Conservation (phyloP, 2,329 filamentous ascomycete species). For the Sporothrix protearum region DNA sequence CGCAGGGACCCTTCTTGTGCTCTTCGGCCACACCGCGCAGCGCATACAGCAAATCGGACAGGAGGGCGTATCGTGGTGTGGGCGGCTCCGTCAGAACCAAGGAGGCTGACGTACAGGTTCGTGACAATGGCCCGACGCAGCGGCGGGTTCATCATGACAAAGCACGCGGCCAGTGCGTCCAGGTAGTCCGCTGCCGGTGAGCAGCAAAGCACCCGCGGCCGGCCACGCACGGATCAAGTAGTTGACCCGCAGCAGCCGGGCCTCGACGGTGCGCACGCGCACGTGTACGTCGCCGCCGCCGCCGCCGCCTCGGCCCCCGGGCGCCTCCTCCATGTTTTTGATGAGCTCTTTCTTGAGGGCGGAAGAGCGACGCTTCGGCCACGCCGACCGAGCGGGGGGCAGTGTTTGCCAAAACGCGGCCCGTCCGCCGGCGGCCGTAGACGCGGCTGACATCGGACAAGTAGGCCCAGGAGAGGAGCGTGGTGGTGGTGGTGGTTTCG, state of each 20-base stretch:
- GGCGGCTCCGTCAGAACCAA: conserved; percentile 63
- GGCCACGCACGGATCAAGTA: conserved; percentile 61
- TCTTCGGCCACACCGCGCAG: conserved; percentile 69
- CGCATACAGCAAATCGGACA: conserved; percentile 80
- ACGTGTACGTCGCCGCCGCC: no score
- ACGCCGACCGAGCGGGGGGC: conserved; percentile 50
- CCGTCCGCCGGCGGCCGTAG: conserved; percentile 61
- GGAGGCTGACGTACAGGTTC: conserved; percentile 70
- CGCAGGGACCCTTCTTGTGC: conserved; percentile 55
- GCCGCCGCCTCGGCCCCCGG: conserved; percentile 45
- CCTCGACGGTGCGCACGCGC: conserved; percentile 54
- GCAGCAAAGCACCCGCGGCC: conserved; percentile 58
- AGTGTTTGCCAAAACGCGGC: conserved; percentile 48
- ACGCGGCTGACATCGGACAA: conserved; percentile 64
- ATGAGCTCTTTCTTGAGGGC: conserved; percentile 61
- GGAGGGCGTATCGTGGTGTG: conserved; percentile 66
- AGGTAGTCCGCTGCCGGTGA: conserved; percentile 87
- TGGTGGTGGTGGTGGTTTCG: conserved; percentile 35
- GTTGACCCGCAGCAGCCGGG: conserved; percentile 56
- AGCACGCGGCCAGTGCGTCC: conserved; percentile 68
- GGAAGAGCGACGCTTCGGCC: conserved; percentile 55
- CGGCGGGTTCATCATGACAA: conserved; percentile 59
- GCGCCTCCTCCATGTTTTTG: conserved; percentile 54
- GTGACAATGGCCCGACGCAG: conserved; percentile 66
- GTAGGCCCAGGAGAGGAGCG: conserved; percentile 62